phyloP scores from a whole-genome alignment of 495 filamentous ascomycete genomes.

The Aspergillus biplanus region DNA sequence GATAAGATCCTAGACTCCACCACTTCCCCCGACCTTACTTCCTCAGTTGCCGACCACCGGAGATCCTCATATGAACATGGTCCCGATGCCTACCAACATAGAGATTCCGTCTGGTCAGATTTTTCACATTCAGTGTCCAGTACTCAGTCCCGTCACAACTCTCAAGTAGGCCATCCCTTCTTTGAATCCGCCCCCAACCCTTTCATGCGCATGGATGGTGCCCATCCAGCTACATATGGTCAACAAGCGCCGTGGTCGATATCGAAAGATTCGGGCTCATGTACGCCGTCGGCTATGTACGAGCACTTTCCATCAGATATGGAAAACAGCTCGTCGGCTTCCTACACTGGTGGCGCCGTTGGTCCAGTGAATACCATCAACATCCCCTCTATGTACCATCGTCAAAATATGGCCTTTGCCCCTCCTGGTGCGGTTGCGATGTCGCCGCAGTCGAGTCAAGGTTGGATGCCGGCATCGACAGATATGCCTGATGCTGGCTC shows the following conservation, averaged over 20 bases:
- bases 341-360: conserved; percentile 56
- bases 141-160: conserved; percentile 42
- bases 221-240: conserved; percentile 50
- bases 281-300: conserved; percentile 62
- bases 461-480: conserved; percentile 63
- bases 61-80: conserved; percentile 72
- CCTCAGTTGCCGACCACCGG: conserved; percentile 61
- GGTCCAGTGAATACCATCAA: conserved; percentile 52
- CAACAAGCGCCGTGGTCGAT: conserved; percentile 54
- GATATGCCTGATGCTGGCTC: conserved; percentile 62
- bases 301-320: conserved; percentile 67
- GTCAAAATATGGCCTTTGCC: conserved; percentile 42
- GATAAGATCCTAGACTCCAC: conserved; percentile 79
- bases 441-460: conserved; percentile 65
- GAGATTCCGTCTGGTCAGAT: conserved; percentile 75
- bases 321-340: conserved; percentile 58
- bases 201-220: conserved; percentile 62
- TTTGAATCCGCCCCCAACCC: conserved; percentile 48
- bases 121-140: conserved; percentile 58
- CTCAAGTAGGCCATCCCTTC: conserved; percentile 42
- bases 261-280: conserved; percentile 57
- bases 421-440: conserved; percentile 53
- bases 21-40: conserved; percentile 69
- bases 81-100: conserved; percentile 71
- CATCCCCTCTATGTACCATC: conserved; percentile 51